Evolutionary conservation across 306 rosid genomes (phyloP).

Genomic region (Citrullus amarus): DNA sequence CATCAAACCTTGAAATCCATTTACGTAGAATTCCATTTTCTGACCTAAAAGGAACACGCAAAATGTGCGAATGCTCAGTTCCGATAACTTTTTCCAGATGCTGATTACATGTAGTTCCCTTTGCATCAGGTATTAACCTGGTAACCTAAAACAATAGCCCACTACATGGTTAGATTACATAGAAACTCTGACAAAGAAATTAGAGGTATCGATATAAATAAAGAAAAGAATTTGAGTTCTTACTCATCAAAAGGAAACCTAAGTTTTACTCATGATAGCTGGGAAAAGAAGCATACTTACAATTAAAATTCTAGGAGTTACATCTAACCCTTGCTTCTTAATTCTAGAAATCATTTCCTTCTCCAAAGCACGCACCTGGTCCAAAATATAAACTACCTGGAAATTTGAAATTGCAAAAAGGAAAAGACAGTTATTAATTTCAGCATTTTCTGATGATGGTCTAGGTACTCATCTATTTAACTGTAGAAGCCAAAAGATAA

Average conservation of each 20-base stretch:
- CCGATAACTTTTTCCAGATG: conserved; percentile 82
- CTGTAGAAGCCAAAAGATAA: not conserved
- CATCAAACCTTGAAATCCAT: conserved; percentile 98
- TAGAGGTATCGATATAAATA: not conserved
- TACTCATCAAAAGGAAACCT: not conserved
- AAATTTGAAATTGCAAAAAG: not conserved
- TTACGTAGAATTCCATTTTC: conserved; percentile 57
- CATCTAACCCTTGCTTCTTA: conserved; percentile 61
- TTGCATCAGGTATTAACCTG: conserved; percentile 83
- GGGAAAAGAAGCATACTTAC: conserved; percentile 27
- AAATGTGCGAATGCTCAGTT: conserved; percentile 63
- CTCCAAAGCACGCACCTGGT: conserved; percentile 97
- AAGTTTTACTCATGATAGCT: not conserved
- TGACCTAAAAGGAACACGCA: conserved; percentile 89
- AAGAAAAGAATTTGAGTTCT: not conserved
- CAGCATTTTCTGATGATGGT: not conserved
- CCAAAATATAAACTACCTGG: conserved; percentile 90
- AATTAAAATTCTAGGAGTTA: conserved; percentile 73
- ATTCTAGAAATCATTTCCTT: conserved; percentile 78
- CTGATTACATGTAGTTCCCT: conserved; percentile 93
- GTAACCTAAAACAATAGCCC: conserved; percentile 38
- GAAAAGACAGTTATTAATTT: not conserved
- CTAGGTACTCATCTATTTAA: not conserved
- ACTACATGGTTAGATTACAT: not conserved
- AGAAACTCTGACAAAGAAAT: not conserved